A percentile compares a stretch with the other conserved stretches of the same genome.
These are phyloP conservation scores for Cunninghamia lanceolata DNA, from an alignment of 75 land plant genomes.

Conservation along the genomic window DNA sequence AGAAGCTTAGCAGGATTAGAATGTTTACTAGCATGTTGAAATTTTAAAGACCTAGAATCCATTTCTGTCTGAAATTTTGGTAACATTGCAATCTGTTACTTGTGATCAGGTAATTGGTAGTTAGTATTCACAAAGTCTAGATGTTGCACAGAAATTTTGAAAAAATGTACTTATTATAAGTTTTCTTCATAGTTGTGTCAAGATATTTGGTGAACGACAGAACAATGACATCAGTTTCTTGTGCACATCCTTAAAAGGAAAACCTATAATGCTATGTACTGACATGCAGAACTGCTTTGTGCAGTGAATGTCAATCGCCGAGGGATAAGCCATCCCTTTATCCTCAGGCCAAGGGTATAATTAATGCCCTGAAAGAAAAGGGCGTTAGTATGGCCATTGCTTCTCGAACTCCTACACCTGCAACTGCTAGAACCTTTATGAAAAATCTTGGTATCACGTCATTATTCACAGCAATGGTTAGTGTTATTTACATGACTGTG, in stretches of 20 bases:
- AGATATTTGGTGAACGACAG: neutral
- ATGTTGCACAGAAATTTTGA: neutral
- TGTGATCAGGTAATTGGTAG: neutral
- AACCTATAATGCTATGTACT: neutral
- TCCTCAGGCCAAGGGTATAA: slow-evolving; percentile 80
- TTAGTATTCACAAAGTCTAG: neutral
- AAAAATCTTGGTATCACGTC: slow-evolving; percentile 66
- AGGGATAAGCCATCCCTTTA: slow-evolving; percentile 83
- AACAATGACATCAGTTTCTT: neutral
- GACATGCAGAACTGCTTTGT: slow-evolving; percentile 2
- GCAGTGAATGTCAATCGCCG: slow-evolving; percentile 83
- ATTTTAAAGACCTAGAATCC: neutral
- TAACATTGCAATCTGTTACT: neutral
- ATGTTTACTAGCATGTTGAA: neutral
- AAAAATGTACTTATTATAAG: too few relatives aligned
- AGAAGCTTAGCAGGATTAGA: neutral
- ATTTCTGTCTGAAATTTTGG: neutral
- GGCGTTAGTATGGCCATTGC: slow-evolving; percentile 89
- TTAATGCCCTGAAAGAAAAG: slow-evolving; percentile 84
- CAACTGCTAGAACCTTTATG: slow-evolving; percentile 84
- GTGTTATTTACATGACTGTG: neutral
- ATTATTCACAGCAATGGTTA: slow-evolving; percentile 80
- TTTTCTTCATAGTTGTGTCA: neutral
- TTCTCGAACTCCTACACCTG: slow-evolving; percentile 89
- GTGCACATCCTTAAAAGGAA: neutral